phyloP scores from a whole-genome alignment of 179 eudicot species.

The Silene vulgaris region DNA sequence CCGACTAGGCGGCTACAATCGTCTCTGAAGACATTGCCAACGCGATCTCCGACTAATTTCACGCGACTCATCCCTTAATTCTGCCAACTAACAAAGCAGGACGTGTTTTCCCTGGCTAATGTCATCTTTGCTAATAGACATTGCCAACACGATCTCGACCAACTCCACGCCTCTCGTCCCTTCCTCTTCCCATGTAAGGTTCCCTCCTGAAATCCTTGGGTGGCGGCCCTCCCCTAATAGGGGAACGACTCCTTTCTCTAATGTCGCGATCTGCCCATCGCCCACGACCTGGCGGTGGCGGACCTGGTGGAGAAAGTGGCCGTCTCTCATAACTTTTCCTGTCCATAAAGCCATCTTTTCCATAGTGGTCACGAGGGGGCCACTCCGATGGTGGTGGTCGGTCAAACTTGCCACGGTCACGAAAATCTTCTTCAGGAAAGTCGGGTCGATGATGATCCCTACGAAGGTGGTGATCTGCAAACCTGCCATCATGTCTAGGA shows the following conservation, averaged over 20 bases:
- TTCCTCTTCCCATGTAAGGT: constrained; percentile 47
- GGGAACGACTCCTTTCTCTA: constrained; percentile 84
- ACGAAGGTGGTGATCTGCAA: constrained; percentile 50
- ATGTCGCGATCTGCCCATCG: constrained; percentile 52
- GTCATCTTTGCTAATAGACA: constrained; percentile 34
- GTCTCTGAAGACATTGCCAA: constrained; percentile 28
- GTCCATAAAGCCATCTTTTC: constrained; percentile 49
- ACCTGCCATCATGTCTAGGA: constrained; percentile 62
- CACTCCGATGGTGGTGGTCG: constrained; percentile 51
- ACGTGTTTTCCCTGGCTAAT: background rate
- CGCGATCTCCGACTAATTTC: constrained; percentile 46
- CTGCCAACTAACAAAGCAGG: constrained; percentile 13
- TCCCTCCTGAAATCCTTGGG: constrained; percentile 60
- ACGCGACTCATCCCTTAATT: constrained; percentile 51
- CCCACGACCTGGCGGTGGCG: constrained; percentile 45
- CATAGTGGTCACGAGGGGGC: constrained; percentile 58
- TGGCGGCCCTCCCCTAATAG: constrained; percentile 56
- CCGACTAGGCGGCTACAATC: background rate
- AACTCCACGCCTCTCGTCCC: constrained; percentile 59
- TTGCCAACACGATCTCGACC: constrained; percentile 44
- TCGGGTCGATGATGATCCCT: constrained; percentile 51
- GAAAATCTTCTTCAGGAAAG: constrained; percentile 53
- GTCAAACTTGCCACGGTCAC: constrained; percentile 65
- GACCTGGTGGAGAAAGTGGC: constrained; percentile 46
- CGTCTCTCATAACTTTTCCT: constrained; percentile 67